A percentile compares a stretch with the other conserved stretches of the same genome.
phyloP scores from a whole-genome alignment of 805 yeast genomes.

The Zygosaccharomyces gambellarensis region DNA sequence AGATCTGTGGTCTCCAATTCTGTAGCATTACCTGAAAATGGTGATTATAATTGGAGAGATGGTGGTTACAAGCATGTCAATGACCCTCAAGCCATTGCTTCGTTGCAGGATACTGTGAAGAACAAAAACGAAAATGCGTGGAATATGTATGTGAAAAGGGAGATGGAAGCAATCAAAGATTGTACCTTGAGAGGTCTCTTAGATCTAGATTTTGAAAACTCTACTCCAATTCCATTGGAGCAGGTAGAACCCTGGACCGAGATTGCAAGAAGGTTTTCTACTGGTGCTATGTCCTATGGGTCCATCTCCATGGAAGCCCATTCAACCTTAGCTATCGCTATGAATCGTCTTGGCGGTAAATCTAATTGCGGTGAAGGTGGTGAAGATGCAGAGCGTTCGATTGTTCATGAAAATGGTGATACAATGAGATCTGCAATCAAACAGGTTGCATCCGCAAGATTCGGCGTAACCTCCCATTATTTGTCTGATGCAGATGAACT shows the following conservation, averaged over 20 bases:
- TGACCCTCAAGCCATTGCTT: slow-evolving; percentile 92
- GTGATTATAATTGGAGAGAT: slow-evolving; percentile 98
- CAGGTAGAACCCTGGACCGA: slow-evolving; percentile 99
- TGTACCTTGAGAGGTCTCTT: slow-evolving; percentile 93
- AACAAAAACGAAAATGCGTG: slow-evolving; percentile 93
- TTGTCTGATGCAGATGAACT: slow-evolving; percentile 95
- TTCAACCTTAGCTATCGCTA: slow-evolving; percentile 95
- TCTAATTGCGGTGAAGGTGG: slow-evolving; percentile 99
- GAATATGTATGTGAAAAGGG: slow-evolving; percentile 83
- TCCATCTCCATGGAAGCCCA: slow-evolving; percentile 98
- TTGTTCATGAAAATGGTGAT: slow-evolving; percentile 79
- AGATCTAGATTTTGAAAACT: slow-evolving; percentile 75
- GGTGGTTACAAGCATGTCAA: slow-evolving; percentile 96
- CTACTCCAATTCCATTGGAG: slow-evolving; percentile 81
- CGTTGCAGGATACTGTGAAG: slow-evolving; percentile 96
- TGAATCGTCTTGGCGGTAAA: slow-evolving; percentile 97
- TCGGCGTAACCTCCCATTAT: slow-evolving; percentile 94
- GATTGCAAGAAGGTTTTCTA: slow-evolving; percentile 91
- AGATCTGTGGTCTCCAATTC: slow-evolving; percentile 66
- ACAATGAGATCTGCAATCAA: slow-evolving; percentile 98
- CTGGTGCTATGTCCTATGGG: slow-evolving; percentile 99
- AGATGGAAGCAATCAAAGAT: slow-evolving; percentile 83
- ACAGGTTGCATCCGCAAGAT: slow-evolving; percentile 96
- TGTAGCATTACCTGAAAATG: slow-evolving; percentile 78
- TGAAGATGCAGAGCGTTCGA: slow-evolving; percentile 89